A percentile compares a stretch with the other conserved stretches of the same genome.
Conservation (phyloP, 2,329 filamentous ascomycete species). For the Torrubiellomyces zombiae region DNA sequence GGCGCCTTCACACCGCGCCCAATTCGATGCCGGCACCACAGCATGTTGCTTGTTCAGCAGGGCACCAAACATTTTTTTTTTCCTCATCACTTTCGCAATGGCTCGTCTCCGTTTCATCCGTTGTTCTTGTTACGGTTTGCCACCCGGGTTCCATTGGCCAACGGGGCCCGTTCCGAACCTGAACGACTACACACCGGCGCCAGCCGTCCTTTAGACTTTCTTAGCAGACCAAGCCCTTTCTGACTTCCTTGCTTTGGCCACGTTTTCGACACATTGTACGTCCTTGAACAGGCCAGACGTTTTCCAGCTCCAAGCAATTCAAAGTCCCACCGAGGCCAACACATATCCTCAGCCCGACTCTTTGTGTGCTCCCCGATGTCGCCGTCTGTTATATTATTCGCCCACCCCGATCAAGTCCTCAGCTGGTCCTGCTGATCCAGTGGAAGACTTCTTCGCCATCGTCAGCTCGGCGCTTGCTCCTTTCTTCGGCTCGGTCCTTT, state of each 20-base stretch:
- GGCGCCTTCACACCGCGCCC: no score
- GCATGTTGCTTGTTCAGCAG: slow-evolving; percentile 3
- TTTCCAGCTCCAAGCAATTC: no score
- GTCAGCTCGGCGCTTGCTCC: neutral
- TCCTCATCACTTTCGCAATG: slow-evolving; percentile 3
- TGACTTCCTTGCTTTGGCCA: neutral
- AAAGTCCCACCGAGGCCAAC: no score
- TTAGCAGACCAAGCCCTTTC: neutral
- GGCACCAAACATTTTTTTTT: slow-evolving; percentile 2
- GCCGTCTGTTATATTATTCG: no score
- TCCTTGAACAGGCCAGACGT: no score
- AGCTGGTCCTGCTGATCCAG: no score
- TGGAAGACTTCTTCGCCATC: neutral
- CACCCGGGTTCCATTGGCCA: no score
- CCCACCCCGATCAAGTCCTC: no score
- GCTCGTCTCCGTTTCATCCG: slow-evolving; percentile 1
- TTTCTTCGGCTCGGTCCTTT: neutral
- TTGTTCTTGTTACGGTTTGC: slow-evolving; percentile 1
- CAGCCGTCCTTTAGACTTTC: neutral
- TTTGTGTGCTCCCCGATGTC: no score
- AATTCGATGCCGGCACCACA: slow-evolving; percentile 2
- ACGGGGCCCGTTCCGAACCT: neutral
- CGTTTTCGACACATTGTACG: no score
- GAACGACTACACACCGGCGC: neutral
- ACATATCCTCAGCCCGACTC: no score